Evolutionary conservation across 2,329 filamentous ascomycete genomes (phyloP).

Genomic region (Kalmusia sp.): DNA sequence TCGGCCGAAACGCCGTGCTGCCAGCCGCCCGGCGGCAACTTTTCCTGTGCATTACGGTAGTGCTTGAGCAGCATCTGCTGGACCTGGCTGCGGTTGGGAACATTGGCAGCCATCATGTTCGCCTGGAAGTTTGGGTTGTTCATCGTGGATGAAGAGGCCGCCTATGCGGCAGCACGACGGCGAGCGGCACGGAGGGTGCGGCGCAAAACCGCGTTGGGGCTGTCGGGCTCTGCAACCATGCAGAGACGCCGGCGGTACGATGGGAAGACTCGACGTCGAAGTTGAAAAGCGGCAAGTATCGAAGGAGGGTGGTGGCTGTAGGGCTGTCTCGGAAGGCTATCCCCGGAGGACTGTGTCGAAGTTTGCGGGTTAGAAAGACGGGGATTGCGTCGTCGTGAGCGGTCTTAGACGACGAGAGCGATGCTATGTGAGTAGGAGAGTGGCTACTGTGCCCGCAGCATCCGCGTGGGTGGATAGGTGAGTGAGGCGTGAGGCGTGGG

Average conservation of each 20-base stretch:
- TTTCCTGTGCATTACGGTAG: conserved; percentile 35
- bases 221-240: conserved; percentile 25
- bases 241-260: conserved; percentile 13
- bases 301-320: not conserved
- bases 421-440: not conserved
- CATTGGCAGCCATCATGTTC: conserved; percentile 27
- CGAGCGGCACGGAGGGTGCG: conserved; percentile 17
- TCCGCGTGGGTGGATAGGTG: conserved; percentile 1
- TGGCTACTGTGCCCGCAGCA: conserved; percentile 8
- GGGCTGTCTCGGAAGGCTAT: not conserved
- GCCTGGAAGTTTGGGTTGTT: conserved; percentile 45
- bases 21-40: conserved; percentile 40
- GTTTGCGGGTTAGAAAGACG: not conserved
- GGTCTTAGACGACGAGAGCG: not conserved
- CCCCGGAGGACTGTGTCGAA: too few species aligned
- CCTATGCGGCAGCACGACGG: conserved; percentile 17
- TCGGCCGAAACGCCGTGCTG: conserved; percentile 38
- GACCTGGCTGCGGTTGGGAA: conserved; percentile 23
- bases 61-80: conserved; percentile 35
- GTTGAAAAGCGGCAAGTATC: not conserved
- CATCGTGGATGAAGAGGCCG: conserved; percentile 31
- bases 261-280: not conserved
- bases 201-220: conserved; percentile 25
- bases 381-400: not conserved
- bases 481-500: conserved; percentile 11